Evolutionary conservation across 768 basidiomycete genomes (phyloP), one percentile per base, ranked within the genome.

Genomic region (Asterophora parasitica): DNA sequence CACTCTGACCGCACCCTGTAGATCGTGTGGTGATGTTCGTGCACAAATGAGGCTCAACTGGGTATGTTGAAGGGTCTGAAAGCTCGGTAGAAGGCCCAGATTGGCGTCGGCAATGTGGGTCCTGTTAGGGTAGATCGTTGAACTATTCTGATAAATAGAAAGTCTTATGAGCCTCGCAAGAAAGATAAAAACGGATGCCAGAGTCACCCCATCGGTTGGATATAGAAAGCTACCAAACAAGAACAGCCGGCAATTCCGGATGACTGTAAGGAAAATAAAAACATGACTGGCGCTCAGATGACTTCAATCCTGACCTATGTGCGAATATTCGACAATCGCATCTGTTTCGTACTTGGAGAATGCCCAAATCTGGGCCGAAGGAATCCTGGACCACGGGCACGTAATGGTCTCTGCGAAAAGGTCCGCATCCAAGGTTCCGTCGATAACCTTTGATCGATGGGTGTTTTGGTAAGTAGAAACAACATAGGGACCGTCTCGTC

Each of bases 21-120:
- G 39, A 51, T 51, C 44, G 38, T 33, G 46, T 46, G 37, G 32
- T 31, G 50, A 45, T 40, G 37, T 41, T 46, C 9, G 4, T 6
- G 30, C 33, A 23, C 15, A 40, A 2, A 17, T n/a, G 26, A 13
- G 13, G 46, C 20, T 38, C 4, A 38, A 9, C 17, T 28, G 26
- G 19, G 15, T 16, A 31, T 12, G 41, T 9, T 42, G 4, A 20
- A 32, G 16, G 28, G 32, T 42, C 20, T 17, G 11, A 15, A 8
- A 13, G 39, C 2, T 16, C 20, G 23, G 23, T 23, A n/a, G 20
- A 23, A 19, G 2, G 16, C 19, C 16, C n/a, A n/a, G 13, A 27
- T 7, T 40, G 39, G 27, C 26, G 20, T 8, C 5, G 1, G 38
- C 19, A 23, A 12, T 12, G 19, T 11, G 4, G 19, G 20, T 19